These are phyloP conservation scores for Fusarium torreyae DNA, from an alignment of 2,329 filamentous ascomycete species.

Conservation along the genomic window DNA sequence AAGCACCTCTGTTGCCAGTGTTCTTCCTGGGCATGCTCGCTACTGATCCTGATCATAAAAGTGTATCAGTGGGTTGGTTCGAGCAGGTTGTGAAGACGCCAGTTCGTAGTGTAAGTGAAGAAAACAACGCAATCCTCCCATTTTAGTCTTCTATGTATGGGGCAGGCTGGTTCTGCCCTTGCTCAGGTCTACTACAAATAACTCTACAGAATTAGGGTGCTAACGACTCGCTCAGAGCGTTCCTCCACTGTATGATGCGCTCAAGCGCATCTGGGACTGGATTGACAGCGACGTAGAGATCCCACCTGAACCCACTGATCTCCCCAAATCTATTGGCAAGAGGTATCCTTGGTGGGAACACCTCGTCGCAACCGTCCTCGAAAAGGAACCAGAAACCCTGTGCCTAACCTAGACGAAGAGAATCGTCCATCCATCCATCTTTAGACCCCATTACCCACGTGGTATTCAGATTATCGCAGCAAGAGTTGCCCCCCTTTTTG, in stretches of 20 bases:
- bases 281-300: constrained; percentile 50
- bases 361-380: constrained; percentile 54
- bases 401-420: constrained; percentile 56
- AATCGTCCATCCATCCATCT: constrained; percentile 34
- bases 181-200: constrained; percentile 31
- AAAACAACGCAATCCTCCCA: constrained; percentile 22
- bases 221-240: constrained; percentile 55
- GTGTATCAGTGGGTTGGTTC: constrained; percentile 56
- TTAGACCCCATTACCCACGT: constrained; percentile 22
- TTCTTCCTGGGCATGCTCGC: constrained; percentile 59
- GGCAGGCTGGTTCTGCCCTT: constrained; percentile 46
- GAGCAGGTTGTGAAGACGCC: constrained; percentile 55
- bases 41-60: constrained; percentile 48
- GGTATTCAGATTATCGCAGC: constrained; percentile 44
- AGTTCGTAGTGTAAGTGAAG: constrained; percentile 58
- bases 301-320: constrained; percentile 19
- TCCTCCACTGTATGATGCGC: constrained; percentile 55
- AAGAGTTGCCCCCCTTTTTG: constrained; percentile 50
- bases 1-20: constrained; percentile 59
- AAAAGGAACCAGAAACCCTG: constrained; percentile 54
- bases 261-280: constrained; percentile 56
- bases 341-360: constrained; percentile 59
- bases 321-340: constrained; percentile 47
- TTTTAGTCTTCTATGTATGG: constrained; percentile 23
- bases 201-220: constrained; percentile 43